Evolutionary conservation across 345 rosid genomes (phyloP), one percentile per base, ranked within the genome.

Genomic region (Bretschneidera sinensis): DNA sequence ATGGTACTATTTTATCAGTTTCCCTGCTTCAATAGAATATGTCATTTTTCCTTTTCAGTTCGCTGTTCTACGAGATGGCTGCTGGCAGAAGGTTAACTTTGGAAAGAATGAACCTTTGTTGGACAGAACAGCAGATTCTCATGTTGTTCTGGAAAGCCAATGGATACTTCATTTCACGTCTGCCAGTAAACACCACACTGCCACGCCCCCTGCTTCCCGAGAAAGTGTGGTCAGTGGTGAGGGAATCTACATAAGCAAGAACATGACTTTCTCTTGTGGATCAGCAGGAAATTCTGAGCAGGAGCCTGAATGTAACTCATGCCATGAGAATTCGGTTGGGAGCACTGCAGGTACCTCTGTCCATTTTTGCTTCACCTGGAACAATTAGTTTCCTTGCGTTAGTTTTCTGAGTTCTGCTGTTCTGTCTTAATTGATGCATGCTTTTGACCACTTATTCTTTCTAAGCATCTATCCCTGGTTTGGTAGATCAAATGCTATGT

Each of bases 331-430:
- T 61, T 63, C 52, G 14, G 62, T 51, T 43, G 77, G 61, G 60
- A 39, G 64, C 68, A 60, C 54, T 57, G 50, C 63, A 76, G 95
- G 97, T 90, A 77, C 66, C 34, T 51, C 62, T 66, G 56, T 17
- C 34, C 58, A 59, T 22, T 57, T 70, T 50, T 56, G 47, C 45
- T 57, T 57, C 54, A 1, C 51, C 10, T 57, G 4, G 39, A 51
- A 55, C 24, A n/a, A n/a, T 54, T 24, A 1, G 7, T 23, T 16
- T 62, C 0, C 49, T 58, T 57, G 24, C 18, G 28, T 47, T 21
- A 61, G 6, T 63, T 22, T 60, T 31, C 21, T 20, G n/a, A 22
- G 21, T 17, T 56, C n/a, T 34, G 18, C 19, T 19, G 18, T 55
- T n/a, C n/a, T 48, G 61, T 51, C 17, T n/a, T 35, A 17, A 17